Conservation (phyloP, 2,329 filamentous ascomycete genomes). For the Stemphylium vesicarium region DNA sequence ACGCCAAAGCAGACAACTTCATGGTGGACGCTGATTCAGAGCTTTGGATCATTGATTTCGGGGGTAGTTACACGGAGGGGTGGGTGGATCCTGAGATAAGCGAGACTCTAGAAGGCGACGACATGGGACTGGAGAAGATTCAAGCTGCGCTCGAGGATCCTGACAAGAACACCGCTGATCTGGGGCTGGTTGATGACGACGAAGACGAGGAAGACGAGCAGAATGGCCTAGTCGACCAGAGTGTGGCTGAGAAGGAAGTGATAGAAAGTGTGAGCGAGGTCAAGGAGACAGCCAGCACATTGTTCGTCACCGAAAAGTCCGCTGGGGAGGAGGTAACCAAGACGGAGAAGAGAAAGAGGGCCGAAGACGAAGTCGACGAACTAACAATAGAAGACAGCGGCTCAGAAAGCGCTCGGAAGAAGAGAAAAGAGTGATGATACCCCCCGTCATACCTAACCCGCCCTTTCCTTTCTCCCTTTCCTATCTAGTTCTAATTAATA, state of each 20-base stretch:
- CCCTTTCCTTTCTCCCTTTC: no score
- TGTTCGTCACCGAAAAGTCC: slow-evolving; percentile 9
- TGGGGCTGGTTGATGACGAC: slow-evolving; percentile 1
- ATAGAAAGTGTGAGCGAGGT: not conserved
- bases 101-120: slow-evolving; percentile 49
- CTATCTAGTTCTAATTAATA: no score
- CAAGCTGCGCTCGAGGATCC: slow-evolving; percentile 19
- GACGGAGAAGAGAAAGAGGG: slow-evolving; percentile 10
- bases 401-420: not conserved
- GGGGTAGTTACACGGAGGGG: slow-evolving; percentile 49
- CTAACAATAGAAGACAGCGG: not conserved
- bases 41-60: slow-evolving; percentile 52
- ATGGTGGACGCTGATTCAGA: slow-evolving; percentile 48
- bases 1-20: slow-evolving; percentile 46
- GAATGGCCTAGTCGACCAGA: no score
- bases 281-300: slow-evolving; percentile 8
- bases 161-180: slow-evolving; percentile 10
- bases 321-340: slow-evolving; percentile 7
- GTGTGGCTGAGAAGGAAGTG: not conserved
- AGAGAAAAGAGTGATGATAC: not conserved
- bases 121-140: slow-evolving; percentile 36
- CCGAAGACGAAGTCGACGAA: not conserved
- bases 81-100: slow-evolving; percentile 50
- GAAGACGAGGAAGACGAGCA: not conserved
- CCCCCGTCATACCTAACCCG: not conserved